Evolutionary conservation across 345 rosid species (phyloP).

Genomic region (Citrus mangshanensis): DNA sequence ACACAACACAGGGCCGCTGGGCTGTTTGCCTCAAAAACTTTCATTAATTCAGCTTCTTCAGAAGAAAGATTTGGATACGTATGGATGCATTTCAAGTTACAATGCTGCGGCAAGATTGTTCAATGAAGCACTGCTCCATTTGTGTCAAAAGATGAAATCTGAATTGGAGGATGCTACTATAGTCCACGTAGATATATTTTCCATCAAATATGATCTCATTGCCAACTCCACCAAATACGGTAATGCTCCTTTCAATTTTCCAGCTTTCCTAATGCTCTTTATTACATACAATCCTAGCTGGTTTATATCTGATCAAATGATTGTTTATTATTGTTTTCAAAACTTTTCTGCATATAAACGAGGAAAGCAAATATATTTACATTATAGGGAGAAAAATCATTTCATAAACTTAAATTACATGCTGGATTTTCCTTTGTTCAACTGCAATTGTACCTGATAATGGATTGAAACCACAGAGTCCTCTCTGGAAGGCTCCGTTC

Average conservation of each 20-base stretch:
- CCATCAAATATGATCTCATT: conserved; percentile 73
- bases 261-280: too few relatives aligned
- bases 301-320: not conserved
- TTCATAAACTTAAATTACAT: not conserved
- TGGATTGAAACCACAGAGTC: not conserved
- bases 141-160: conserved; percentile 45
- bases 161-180: conserved; percentile 51
- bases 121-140: conserved; percentile 47
- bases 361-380: not conserved
- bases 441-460: not conserved
- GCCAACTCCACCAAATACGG: conserved; percentile 56
- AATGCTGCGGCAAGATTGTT: conserved; percentile 67
- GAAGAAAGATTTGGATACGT: conserved; percentile 40
- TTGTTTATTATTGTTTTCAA: not conserved
- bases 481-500: not conserved
- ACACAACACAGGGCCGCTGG: conserved; percentile 88
- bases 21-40: conserved; percentile 87
- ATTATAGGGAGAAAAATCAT: not conserved
- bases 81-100: conserved; percentile 58
- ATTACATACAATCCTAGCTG: too few relatives aligned
- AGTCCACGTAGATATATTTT: conserved; percentile 64
- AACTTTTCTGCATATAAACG: too few relatives aligned
- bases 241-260: conserved; percentile 14
- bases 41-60: conserved; percentile 28
- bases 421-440: not conserved